Conservation (phyloP, 345 rosid species). For the Bruguiera parviflora region DNA sequence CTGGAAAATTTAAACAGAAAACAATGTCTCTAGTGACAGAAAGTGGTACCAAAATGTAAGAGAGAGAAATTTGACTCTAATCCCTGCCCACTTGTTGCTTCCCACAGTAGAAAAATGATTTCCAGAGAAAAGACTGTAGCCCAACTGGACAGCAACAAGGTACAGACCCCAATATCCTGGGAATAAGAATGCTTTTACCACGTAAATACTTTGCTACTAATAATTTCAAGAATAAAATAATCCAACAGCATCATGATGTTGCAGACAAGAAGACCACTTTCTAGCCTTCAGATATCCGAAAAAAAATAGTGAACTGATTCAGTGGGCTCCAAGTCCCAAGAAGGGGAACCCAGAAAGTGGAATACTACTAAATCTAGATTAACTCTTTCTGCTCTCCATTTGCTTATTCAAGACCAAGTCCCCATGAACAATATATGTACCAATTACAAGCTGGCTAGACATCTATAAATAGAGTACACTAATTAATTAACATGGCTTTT, state of each 20-base stretch:
- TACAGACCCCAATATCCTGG: conserved; percentile 91
- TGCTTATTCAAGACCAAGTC: not conserved
- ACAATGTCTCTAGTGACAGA: not conserved
- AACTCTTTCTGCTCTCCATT: not conserved
- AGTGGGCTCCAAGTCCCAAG: not conserved
- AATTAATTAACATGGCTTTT: not conserved
- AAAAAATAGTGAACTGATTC: not conserved
- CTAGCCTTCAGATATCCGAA: not conserved
- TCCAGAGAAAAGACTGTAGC: conserved; percentile 60
- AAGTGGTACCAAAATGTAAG: conserved; percentile 53
- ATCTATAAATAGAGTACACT: too few relatives aligned
- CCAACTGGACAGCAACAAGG: conserved; percentile 73
- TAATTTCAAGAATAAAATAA: conserved; percentile 1
- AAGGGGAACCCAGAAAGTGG: too few relatives aligned
- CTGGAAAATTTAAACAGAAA: not conserved
- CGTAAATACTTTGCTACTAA: not conserved
- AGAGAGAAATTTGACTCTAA: conserved; percentile 52
- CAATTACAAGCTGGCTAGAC: too few relatives aligned
- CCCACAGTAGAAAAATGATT: conserved; percentile 29
- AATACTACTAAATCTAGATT: not conserved
- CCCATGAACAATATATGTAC: too few relatives aligned
- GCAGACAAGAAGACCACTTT: not conserved
- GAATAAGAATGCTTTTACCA: conserved; percentile 17
- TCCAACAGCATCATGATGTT: not conserved
- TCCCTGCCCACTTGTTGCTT: conserved; percentile 49